A percentile compares a stretch with the other conserved stretches of the same genome.
phyloP scores from a whole-genome alignment of 2,329 filamentous ascomycete genomes.

The Paradendryphiella salina region DNA sequence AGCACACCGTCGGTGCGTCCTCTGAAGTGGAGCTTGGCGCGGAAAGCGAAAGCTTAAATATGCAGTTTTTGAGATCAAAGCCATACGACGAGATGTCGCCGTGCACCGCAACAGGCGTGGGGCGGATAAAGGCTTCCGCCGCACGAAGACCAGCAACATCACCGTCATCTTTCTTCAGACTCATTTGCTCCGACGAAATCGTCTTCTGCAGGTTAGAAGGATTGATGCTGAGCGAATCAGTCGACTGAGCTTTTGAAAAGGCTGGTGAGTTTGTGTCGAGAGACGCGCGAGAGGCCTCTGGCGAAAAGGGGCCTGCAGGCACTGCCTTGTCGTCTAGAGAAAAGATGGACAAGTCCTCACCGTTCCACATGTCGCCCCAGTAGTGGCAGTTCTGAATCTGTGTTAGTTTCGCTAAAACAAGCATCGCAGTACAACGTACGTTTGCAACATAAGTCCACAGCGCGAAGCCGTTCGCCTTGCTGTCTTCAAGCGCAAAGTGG shows the following conservation, averaged over 20 bases:
- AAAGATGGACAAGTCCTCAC: conserved; percentile 90
- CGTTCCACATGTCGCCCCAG: conserved; percentile 95
- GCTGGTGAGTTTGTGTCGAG: conserved; percentile 56
- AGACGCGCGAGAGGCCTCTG: conserved; percentile 56
- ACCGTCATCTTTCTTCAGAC: conserved; percentile 26
- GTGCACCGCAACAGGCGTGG: conserved; percentile 74
- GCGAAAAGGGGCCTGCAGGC: conserved; percentile 55
- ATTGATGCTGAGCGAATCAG: conserved; percentile 60
- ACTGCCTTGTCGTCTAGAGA: conserved; percentile 77
- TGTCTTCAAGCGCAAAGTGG: conserved; percentile 87
- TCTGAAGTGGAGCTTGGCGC: conserved; percentile 64
- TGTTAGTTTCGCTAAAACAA: conserved; percentile 17
- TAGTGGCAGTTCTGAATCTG: conserved; percentile 73
- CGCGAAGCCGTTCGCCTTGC: conserved; percentile 80
- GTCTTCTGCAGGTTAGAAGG: conserved; percentile 76
- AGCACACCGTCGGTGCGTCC: conserved; percentile 76
- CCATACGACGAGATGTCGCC: conserved; percentile 72
- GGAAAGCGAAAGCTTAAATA: conserved; percentile 72
- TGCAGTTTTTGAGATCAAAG: conserved; percentile 80
- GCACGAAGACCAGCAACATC: conserved; percentile 70
- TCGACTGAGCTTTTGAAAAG: conserved; percentile 58
- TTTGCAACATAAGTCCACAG: conserved; percentile 83
- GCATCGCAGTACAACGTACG: conserved; percentile 49
- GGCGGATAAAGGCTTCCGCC: conserved; percentile 89
- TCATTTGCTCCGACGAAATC: conserved; percentile 62